These are phyloP conservation scores for Inosperma sp. DNA, from an alignment of 768 basidiomycete genomes.

Conservation along the genomic window DNA sequence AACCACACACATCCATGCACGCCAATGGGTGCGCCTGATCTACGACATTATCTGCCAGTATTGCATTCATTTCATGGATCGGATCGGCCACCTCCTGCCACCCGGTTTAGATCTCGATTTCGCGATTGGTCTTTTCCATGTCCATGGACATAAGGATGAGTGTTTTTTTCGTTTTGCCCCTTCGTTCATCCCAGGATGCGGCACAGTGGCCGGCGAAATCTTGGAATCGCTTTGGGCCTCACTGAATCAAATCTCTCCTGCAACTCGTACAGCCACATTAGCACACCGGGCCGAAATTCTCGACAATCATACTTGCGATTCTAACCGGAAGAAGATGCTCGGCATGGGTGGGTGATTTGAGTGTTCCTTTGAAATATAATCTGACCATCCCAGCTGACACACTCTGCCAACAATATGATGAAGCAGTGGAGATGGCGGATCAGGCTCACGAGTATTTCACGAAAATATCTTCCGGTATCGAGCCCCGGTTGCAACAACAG, in stretches of 20 bases:
- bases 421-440: not conserved
- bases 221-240: slow-evolving; percentile 1
- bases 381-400: not conserved
- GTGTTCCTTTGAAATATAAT: not conserved
- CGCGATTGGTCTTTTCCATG: slow-evolving; percentile 22
- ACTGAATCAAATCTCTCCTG: not conserved
- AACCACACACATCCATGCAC: slow-evolving; percentile 7
- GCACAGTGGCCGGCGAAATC: not conserved
- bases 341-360: not conserved
- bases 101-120: not conserved
- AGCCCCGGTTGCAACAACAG: too few relatives aligned
- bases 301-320: not conserved
- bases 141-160: slow-evolving; percentile 15
- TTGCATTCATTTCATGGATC: slow-evolving; percentile 3
- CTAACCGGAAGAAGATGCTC: not conserved
- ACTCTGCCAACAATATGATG: not conserved
- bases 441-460: too few relatives aligned
- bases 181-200: not conserved
- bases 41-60: slow-evolving; percentile 21
- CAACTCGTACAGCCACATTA: not conserved
- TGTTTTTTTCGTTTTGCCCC: too few relatives aligned
- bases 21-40: not conserved
- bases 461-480: too few relatives aligned
- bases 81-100: slow-evolving; percentile 9
- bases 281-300: not conserved